Evolutionary conservation across 2,329 filamentous ascomycete species (phyloP), one percentile per base, ranked within the genome.

Genomic region (Fusarium liriodendri): DNA sequence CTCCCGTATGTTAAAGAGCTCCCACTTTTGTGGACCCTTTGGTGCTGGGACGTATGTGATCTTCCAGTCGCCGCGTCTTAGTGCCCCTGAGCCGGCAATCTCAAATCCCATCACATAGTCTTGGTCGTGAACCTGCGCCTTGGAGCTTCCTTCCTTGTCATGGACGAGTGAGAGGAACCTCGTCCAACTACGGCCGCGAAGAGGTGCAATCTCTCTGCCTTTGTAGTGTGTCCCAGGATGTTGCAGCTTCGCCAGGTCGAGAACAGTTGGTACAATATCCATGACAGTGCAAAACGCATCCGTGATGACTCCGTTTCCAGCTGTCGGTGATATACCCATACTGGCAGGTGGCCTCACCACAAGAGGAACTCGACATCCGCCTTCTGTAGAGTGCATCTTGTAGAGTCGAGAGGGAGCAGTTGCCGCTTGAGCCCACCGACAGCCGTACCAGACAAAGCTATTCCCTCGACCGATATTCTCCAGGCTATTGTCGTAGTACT

Each of bases 391-490:
- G 6, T 40, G 52, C 33, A 40, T 57, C 6, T 77, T 66, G 45
- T 86, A 86, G 66, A 87, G 82, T 9, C 80, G 69, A 29, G 75
- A 79, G 6, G 82, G 82, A 1, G 81, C 81, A 3, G 80, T 83
- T 3, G 81, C 78, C 0, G 82, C 81, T 33, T 80, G 78, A 2
- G 88, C 88, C 87, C 88, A 89, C 13, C 85, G 84, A 5, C 86
- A 87, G 1, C 89, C 89, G 71, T 91, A 90, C 89, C 89, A 91
- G 69, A 90, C 86, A 76, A 89, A 91, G 4, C 85, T 87, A 76
- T 90, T 82, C 83, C 16, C 87, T 84, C 74, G 88, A 5, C 88
- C 88, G 10, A 90, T 82, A 68, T 90, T 90, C n/a, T 89, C 87
- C 6, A 89, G 38, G 33, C 66, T 66, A 40, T 40, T 86, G 54